Base-by-base conservation (phyloP, 1,284 basidiomycete species). In the Ganoderma meredithae region DNA sequence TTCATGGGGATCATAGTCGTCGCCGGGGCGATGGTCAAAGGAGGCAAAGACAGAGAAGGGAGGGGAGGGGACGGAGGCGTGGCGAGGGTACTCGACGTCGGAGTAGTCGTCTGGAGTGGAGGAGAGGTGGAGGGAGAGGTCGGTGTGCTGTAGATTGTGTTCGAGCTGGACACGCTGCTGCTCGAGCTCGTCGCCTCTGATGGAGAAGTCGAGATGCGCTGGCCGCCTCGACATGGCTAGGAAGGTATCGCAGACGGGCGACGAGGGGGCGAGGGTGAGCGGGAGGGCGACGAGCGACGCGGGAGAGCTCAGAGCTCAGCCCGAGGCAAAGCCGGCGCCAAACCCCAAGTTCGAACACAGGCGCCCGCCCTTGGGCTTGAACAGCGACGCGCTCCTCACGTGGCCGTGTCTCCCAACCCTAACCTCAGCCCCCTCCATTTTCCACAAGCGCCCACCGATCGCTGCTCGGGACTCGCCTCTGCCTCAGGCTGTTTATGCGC, bases 111-210 rank as follows among this genome's bases (percentile, higher is more conserved):
- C 83, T 55, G 83, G 80, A 6, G 79, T 75, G 27, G 84, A 78
- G 79, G 86, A 90, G 64, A 89, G 83, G 69, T 88, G 89, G 66
- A 92, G 84, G 67, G 90, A 90, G 71, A 91, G 79, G 74, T 92
- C 89, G 27, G 88, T 90, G 74, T 89, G 84, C 75, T 90, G 89
- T 68, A 93, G 84, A 73, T 92, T 90, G 76, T 88, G 83, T 78
- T 94, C 92, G 61, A 94, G 89, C 75, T 87, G 86, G 66, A 92
- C 90, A 66, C 92, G 88, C 75, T 88, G 77, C 44, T 88, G 84
- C 78, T 94, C 92, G 72, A 88, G 86, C 79, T 89, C 86, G 76
- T 94, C 92, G 71, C 88, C 88, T 6, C 75, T 83, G 66, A 93
- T 93, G 78, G 82, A 79, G 70, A 81, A 72, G 60, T 83, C 80